Evolutionary conservation across 768 basidiomycete species (phyloP).

Genomic region (Mycena latifolia): DNA sequence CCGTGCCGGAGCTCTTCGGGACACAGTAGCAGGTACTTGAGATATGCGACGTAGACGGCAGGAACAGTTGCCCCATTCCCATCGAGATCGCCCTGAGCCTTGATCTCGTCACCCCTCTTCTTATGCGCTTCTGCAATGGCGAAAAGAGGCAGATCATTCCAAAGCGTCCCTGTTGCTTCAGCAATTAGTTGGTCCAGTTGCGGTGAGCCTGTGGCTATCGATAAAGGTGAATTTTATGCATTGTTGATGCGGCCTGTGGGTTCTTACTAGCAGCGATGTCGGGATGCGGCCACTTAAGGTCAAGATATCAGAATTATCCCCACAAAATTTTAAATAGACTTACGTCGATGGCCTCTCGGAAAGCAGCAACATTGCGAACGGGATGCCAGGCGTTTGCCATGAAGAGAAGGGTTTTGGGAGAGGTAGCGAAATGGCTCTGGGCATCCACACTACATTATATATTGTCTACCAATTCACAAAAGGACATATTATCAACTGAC

Average conservation of each 20-base stretch:
- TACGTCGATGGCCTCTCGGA: not conserved
- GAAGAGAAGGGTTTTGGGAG: too few relatives aligned
- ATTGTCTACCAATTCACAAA: too few relatives aligned
- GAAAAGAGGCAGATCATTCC: slow-evolving; percentile 2
- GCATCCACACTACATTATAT: too few relatives aligned
- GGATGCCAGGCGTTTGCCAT: not conserved
- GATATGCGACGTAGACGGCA: slow-evolving; percentile 11
- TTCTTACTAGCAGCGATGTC: not conserved
- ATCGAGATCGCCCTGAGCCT: not conserved
- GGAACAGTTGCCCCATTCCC: not conserved
- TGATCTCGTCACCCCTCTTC: slow-evolving; percentile 3
- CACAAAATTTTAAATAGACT: not conserved
- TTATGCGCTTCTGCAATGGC: slow-evolving; percentile 22
- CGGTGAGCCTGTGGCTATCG: slow-evolving; percentile 2
- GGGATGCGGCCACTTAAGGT: not conserved
- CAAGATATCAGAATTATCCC: not conserved
- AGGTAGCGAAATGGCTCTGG: too few relatives aligned
- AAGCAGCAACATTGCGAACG: not conserved
- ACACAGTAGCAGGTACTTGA: slow-evolving; percentile 1
- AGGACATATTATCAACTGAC: too few relatives aligned
- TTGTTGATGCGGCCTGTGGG: too few relatives aligned
- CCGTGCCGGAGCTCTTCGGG: too few relatives aligned
- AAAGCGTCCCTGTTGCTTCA: not conserved
- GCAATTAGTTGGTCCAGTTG: not conserved
- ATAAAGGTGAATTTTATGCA: not conserved